These are phyloP conservation scores for Ganoderma multipileum DNA, from an alignment of 1,284 basidiomycete species.

Conservation along the genomic window DNA sequence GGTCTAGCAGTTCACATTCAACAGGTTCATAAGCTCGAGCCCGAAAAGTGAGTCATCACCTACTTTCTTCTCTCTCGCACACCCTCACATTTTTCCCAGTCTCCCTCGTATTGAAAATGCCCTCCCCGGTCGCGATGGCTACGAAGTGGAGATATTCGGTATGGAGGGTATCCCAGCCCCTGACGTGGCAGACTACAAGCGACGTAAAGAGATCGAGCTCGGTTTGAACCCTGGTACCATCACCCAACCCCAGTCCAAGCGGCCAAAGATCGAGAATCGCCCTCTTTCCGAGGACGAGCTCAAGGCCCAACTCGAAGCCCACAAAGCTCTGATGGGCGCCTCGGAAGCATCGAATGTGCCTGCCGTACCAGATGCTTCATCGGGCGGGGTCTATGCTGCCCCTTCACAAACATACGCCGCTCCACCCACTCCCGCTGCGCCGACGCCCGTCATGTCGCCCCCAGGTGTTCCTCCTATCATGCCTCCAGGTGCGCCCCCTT, in stretches of 20 bases:
- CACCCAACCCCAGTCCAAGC: slow-evolving; percentile 78
- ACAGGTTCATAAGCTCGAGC: slow-evolving; percentile 98
- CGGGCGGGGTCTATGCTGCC: slow-evolving; percentile 70
- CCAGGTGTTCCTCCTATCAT: slow-evolving; percentile 47
- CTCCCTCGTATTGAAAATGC: slow-evolving; percentile 93
- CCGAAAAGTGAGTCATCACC: slow-evolving; percentile 79
- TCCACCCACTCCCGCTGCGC: slow-evolving; percentile 53
- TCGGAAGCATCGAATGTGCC: slow-evolving; percentile 45
- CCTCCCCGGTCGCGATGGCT: slow-evolving; percentile 94
- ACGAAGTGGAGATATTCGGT: slow-evolving; percentile 99
- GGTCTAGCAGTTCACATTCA: slow-evolving; percentile 99
- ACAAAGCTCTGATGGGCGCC: slow-evolving; percentile 91
- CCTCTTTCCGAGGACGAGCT: slow-evolving; percentile 86
- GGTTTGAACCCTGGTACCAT: slow-evolving; percentile 85
- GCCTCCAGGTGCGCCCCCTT: slow-evolving; percentile 46
- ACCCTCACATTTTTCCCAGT: slow-evolving; percentile 42
- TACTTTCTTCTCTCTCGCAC: neutral
- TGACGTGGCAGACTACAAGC: slow-evolving; percentile 94
- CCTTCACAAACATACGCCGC: slow-evolving; percentile 70
- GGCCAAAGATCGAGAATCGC: slow-evolving; percentile 85
- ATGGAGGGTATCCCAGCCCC: slow-evolving; percentile 98
- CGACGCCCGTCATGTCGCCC: slow-evolving; percentile 39
- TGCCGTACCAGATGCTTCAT: slow-evolving; percentile 44
- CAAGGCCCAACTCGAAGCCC: slow-evolving; percentile 84
- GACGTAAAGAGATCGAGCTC: slow-evolving; percentile 90